Base-by-base conservation (phyloP, 495 filamentous ascomycete genomes). In the Melanomma pulvis-pyrius region DNA sequence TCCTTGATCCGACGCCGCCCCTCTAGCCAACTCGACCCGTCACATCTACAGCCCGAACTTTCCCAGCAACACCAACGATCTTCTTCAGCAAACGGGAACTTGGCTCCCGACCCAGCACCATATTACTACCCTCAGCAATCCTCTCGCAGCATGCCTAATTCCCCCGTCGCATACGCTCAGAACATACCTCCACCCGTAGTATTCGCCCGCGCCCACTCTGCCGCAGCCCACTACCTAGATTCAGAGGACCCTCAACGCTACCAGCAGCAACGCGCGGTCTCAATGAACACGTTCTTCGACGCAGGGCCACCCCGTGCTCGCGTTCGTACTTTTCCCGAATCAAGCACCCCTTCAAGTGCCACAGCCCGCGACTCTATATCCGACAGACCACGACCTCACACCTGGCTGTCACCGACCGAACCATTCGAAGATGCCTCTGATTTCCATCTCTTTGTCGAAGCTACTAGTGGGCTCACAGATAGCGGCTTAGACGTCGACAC, bases 371-470 rank as follows among this genome's bases (percentile, higher is more conserved):
- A 61, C 21, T 59, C 55, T 8, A 25, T 55, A 25, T 56, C 55
- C 15, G 34, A 49, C 19, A 47, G 54, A n/a, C 68, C 49, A 19
- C 58, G 63, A 39, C 68, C 63, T 2, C 61, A 67, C 30, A 70
- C 68, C 7, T 70, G 68, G 68, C 25, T 70, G 25, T 68, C 65
- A n/a, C 61, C 67, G 4, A 69, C 53, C 19, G 65, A 68, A 30
- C 61, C 69, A 11, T 60, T 71, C 51, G 46, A 57, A 17, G 71
- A 77, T 55, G 69, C 72, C 17, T 62, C 68, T 17, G 67, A 77
- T 30, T 75, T 73, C 55, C 62, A 68, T 12, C 71, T 77, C 8
- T 77, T 77, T 49, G 75, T 65, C 13, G 73, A 73, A 59, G 75
- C 75, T 8, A 77, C 75, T 2, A 63, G 66, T 26, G 74, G 75